Percentiles rank a stretch among this genome's conserved stretches.
Evolutionary conservation across 192 early-diverging fungal genomes (phyloP).

Genomic region (Coemansia sp.): DNA sequence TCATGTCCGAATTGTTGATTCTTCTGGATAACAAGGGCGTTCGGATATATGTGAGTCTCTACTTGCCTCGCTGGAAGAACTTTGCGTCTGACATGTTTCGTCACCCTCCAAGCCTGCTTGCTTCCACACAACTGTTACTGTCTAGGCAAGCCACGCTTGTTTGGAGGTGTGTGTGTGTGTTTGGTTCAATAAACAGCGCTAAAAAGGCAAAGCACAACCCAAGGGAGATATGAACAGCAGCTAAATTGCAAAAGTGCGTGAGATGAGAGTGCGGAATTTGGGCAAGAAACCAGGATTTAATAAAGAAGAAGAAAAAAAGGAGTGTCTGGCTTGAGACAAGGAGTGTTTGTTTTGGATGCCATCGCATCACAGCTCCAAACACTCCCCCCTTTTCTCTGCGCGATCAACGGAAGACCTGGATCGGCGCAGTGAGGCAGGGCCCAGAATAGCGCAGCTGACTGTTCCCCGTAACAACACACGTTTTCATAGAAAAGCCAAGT

Average conservation of each 20-base stretch:
- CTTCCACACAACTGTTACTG: not conserved
- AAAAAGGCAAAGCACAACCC: not conserved
- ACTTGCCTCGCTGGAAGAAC: slow-evolving; percentile 75
- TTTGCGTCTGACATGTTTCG: slow-evolving; percentile 69
- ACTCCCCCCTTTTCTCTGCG: not conserved
- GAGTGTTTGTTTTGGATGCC: not conserved
- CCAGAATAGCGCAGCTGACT: not conserved
- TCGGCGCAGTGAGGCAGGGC: not conserved
- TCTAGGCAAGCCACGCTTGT: not conserved
- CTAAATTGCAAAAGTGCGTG: not conserved
- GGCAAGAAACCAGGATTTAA: not conserved
- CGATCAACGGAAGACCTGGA: not conserved
- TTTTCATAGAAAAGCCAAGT: not conserved
- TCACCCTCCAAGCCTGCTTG: not conserved
- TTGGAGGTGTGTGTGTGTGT: no score
- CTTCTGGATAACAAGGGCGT: not conserved
- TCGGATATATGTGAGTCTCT: slow-evolving; percentile 1
- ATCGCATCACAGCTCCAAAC: not conserved
- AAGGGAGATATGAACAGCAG: not conserved
- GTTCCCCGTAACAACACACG: not conserved
- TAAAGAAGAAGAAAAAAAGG: not conserved
- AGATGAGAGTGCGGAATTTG: not conserved
- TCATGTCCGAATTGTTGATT: not conserved
- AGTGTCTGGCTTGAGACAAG: not conserved
- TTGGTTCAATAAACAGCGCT: not conserved